Evolutionary conservation across 352 stramenopile genomes (phyloP).

Genomic region (Phytophthora foliorum): DNA sequence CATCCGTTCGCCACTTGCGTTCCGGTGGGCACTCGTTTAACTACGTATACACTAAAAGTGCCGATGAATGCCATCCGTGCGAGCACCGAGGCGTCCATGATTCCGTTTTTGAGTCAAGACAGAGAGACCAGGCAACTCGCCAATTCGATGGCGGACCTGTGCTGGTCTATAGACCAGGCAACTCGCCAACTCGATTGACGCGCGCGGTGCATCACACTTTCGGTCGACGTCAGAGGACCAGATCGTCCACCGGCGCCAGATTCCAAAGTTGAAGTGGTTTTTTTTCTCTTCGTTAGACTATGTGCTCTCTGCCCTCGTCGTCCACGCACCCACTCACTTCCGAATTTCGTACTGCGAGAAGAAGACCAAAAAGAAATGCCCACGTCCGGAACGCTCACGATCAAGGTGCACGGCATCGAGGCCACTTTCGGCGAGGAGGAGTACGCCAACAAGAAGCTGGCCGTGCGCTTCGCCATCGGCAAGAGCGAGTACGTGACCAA

Average conservation of each 20-base stretch:
- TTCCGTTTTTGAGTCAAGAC: conserved; percentile 5
- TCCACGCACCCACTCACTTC: conserved; percentile 26
- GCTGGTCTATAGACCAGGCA: conserved; percentile 15
- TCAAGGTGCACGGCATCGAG: conserved; percentile 48
- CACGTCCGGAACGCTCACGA: conserved; percentile 46
- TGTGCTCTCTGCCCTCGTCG: conserved; percentile 2
- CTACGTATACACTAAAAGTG: conserved; percentile 9
- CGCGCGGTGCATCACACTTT: conserved; percentile 35
- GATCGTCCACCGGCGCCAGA: conserved; percentile 23
- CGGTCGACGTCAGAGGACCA: conserved; percentile 11
- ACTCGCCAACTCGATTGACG: conserved; percentile 16
- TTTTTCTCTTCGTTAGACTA: conserved; percentile 7
- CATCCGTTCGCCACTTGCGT: conserved; percentile 8
- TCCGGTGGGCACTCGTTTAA: not conserved
- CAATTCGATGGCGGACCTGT: too few species aligned
- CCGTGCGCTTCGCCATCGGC: conserved; percentile 38
- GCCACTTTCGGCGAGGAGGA: conserved; percentile 37
- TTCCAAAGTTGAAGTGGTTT: not conserved
- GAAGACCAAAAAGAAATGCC: conserved; percentile 31
- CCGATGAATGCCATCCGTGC: conserved; percentile 24
- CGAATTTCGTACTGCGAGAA: conserved; percentile 24
- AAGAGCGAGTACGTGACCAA: conserved; percentile 36
- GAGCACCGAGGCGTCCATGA: not conserved
- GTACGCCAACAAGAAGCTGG: conserved; percentile 23
- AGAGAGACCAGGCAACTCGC: conserved; percentile 15